A percentile compares a stretch with the other conserved stretches of the same genome.
phyloP scores from a whole-genome alignment of 2,329 filamentous ascomycete genomes.

The Penicillium sp. region DNA sequence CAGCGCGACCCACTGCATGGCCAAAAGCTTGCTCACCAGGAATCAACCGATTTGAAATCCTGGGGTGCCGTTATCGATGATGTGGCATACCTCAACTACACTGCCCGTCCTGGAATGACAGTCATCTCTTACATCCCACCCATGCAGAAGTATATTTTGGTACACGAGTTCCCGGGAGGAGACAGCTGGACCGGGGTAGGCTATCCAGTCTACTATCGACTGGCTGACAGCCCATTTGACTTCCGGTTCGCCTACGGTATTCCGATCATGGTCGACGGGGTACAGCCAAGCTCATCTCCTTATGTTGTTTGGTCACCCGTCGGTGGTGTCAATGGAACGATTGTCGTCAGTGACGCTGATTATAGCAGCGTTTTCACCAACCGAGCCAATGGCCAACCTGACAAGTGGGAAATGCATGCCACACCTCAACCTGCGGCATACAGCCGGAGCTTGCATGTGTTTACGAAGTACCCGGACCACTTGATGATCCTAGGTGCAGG shows the following conservation, averaged over 20 bases:
- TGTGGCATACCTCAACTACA: conserved; percentile 59
- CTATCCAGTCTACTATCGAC: conserved; percentile 11
- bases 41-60: conserved; percentile 55
- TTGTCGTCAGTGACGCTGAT: conserved; percentile 46
- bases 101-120: conserved; percentile 66
- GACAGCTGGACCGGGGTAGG: conserved; percentile 9
- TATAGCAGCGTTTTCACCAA: conserved; percentile 47
- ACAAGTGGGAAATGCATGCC: conserved; percentile 24
- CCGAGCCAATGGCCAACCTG: conserved; percentile 41
- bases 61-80: conserved; percentile 63
- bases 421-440: conserved; percentile 26
- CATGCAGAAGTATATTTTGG: conserved; percentile 7
- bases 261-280: conserved; percentile 19
- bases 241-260: conserved; percentile 33
- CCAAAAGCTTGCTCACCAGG: conserved; percentile 67
- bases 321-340: conserved; percentile 47
- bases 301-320: conserved; percentile 49
- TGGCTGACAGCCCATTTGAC: conserved; percentile 7
- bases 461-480: conserved; percentile 11
- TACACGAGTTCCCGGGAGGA: conserved; percentile 6
- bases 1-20: conserved; percentile 64
- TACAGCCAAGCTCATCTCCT: conserved; percentile 36
- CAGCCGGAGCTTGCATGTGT: conserved; percentile 28
- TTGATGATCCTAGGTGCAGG: conserved; percentile 17
- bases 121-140: conserved; percentile 53